phyloP scores from a whole-genome alignment of 257 asterid species.

The Penstemon davidsonii region DNA sequence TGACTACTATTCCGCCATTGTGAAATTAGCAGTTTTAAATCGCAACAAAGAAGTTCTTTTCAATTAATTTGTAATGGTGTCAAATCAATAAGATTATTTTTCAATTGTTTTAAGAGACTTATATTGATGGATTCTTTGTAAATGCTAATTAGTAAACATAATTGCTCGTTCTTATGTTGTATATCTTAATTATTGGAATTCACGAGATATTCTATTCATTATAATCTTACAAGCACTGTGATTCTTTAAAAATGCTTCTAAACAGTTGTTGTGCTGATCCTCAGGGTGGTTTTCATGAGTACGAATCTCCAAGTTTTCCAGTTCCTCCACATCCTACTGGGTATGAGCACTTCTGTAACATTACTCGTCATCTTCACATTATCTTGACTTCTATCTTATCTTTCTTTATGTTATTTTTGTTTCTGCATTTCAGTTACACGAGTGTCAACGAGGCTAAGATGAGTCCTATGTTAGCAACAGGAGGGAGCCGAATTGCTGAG shows the following conservation, averaged over 20 bases:
- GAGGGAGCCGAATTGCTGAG: conserved; percentile 50
- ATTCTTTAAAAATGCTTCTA: conserved; percentile 10
- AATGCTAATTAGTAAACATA: too few relatives aligned
- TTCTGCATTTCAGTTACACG: conserved; percentile 47
- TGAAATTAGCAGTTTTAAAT: too few relatives aligned
- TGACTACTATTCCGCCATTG: too few relatives aligned
- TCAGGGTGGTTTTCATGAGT: conserved; percentile 62
- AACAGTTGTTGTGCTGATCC: conserved; percentile 30
- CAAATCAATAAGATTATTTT: too few relatives aligned
- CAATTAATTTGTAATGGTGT: too few relatives aligned
- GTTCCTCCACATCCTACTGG: conserved; percentile 52
- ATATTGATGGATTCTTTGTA: too few relatives aligned
- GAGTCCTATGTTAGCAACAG: conserved; percentile 42
- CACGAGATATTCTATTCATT: not conserved
- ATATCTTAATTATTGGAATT: too few relatives aligned
- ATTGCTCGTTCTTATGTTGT: too few relatives aligned
- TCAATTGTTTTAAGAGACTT: too few relatives aligned
- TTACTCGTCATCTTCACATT: conserved; percentile 7
- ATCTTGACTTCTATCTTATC: not conserved
- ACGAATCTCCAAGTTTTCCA: conserved; percentile 52
- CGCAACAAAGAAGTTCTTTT: too few relatives aligned
- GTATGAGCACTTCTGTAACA: conserved; percentile 36
- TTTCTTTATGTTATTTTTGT: not conserved
- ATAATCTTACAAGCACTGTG: conserved; percentile 15
- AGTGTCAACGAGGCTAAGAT: conserved; percentile 42